A percentile compares a stretch with the other conserved stretches of the same genome.
Conservation (phyloP, 78 protist genomes). For the slime mould (Dictyostelium discoideum) region dicty_2.7 NC_007090.3:3799501-3800000, state of each 20-base stretch:
- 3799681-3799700: slow-evolving; percentile 22
- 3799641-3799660: neutral
- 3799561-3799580: slow-evolving; percentile 68
- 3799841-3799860: slow-evolving; percentile 7
- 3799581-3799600: slow-evolving; percentile 27
- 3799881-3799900: slow-evolving; percentile 21
- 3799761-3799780: neutral
- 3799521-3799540: slow-evolving; percentile 77
- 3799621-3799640: neutral
- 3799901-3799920: slow-evolving; percentile 30
- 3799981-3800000: neutral
- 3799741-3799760: neutral
- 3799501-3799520: slow-evolving; percentile 57
- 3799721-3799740: slow-evolving; percentile 47
- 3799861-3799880: slow-evolving; percentile 40
- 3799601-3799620: neutral
- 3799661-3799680: slow-evolving; percentile 67
- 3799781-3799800: neutral
- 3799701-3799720: slow-evolving; percentile 28
- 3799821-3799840: neutral
- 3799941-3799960: neutral
- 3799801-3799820: neutral
- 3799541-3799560: slow-evolving; percentile 65
- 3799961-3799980: slow-evolving; percentile 9
- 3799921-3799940: neutral